These are phyloP conservation scores for Fusarium torreyae DNA, from an alignment of 2,329 filamentous ascomycete species.

Conservation along the genomic window DNA sequence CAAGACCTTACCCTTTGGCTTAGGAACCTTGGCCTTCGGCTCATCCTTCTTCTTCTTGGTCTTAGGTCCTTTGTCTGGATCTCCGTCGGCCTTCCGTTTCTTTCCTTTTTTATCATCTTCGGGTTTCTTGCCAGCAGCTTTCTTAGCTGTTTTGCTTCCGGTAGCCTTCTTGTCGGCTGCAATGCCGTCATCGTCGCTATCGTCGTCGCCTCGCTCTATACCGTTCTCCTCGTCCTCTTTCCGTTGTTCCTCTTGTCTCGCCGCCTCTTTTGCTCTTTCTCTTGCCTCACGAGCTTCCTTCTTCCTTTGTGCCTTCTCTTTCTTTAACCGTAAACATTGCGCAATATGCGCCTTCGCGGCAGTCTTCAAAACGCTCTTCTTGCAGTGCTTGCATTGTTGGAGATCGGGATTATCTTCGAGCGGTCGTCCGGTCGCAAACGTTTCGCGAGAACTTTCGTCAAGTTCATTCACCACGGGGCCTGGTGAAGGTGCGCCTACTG, in stretches of 20 bases:
- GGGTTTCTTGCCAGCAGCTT: constrained; percentile 78
- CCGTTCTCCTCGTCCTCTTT: constrained; percentile 65
- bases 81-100: constrained; percentile 82
- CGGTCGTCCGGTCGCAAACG: constrained; percentile 85
- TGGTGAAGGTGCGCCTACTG: constrained; percentile 63
- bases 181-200: constrained; percentile 62
- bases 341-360: constrained; percentile 85
- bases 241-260: constrained; percentile 69
- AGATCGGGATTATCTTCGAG: constrained; percentile 85
- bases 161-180: constrained; percentile 60
- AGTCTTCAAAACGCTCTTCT: constrained; percentile 84
- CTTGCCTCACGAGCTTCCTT: constrained; percentile 81
- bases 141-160: constrained; percentile 67
- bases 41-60: constrained; percentile 97
- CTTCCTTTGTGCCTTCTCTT: constrained; percentile 83
- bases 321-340: constrained; percentile 87
- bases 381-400: constrained; percentile 93
- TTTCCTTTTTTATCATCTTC: constrained; percentile 79
- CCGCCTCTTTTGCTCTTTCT: constrained; percentile 75
- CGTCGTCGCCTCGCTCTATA: constrained; percentile 66
- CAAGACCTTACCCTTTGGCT: constrained; percentile 77
- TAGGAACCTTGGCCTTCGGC: constrained; percentile 84
- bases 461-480: constrained; percentile 76
- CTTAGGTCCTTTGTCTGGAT: constrained; percentile 86
- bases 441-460: constrained; percentile 81